Evolutionary conservation across 805 yeast genomes (phyloP), one percentile per base, ranked within the genome.

Genomic region (Saccharomycopsis selenospora): DNA sequence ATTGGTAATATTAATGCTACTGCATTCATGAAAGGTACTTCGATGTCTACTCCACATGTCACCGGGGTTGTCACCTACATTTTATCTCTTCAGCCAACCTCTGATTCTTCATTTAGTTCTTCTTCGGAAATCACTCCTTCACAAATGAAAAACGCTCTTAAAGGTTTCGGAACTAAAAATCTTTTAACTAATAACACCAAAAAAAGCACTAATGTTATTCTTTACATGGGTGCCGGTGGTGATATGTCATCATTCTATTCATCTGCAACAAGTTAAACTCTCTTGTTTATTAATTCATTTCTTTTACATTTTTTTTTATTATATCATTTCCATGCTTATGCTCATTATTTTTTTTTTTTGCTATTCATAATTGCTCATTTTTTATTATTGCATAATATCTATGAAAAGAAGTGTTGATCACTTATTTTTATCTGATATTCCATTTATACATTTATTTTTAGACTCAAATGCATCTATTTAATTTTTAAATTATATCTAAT

Each of bases 1-100:
- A 76, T 72, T 55, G 79, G 80, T 46, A 71, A 77, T 30, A 65
- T 64, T 17, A 18, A 40, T 22, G 22, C 25, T 18, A 40, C 43
- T 40, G 43, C 43, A 5, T 40, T 22, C 28, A 25, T 22, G 28
- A 25, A 22, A 13, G 43, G 43, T 6, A 40, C 43, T 25, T 40
- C 43, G 6, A 40, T 40, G 26, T 8, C 43, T 10, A 25, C 43
- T 6, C 43, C 43, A n/a, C 43, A 40, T 10, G 43, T 40, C 10
- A 40, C 43, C n/a, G 43, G 43, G 4, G 11, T n/a, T 18, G 22
- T 38, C 42, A 18, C 42, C 5, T 38, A 18, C 42, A 38, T 38
- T 38, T 5, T 38, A 38, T 38, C 25, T 38, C 22, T 38, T 5
- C 25, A 38, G n/a, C 42, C 42, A 38, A 18, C 42, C 10, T 20